Conservation (phyloP, 345 rosid species). For the Euphorbia pulcherrima region DNA sequence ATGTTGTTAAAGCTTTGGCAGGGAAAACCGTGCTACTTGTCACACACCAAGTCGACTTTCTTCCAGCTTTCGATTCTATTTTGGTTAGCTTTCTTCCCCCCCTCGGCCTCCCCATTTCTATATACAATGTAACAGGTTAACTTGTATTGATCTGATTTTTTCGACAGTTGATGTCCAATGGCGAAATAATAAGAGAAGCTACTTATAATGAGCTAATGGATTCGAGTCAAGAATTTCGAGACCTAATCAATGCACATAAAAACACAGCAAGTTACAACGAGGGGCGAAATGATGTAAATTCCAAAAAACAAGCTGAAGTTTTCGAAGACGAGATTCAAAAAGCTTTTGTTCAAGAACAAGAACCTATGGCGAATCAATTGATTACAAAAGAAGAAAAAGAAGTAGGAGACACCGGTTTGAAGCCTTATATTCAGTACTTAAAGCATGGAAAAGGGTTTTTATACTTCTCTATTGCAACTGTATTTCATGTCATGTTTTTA, state of each 20-base stretch:
- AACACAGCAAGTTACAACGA: slow-evolving; percentile 19
- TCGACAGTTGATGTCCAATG: too few relatives aligned
- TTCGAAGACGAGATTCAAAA: slow-evolving; percentile 34
- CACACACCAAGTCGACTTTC: too few relatives aligned
- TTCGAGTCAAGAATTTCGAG: slow-evolving; percentile 38
- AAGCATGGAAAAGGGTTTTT: slow-evolving; percentile 34
- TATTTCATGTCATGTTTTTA: slow-evolving; percentile 22
- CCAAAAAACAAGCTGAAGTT: too few relatives aligned
- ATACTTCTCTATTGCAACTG: slow-evolving; percentile 20
- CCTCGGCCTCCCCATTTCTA: too few relatives aligned
- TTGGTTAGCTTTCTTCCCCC: too few relatives aligned
- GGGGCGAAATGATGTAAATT: background rate
- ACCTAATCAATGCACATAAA: slow-evolving; percentile 49
- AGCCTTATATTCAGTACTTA: slow-evolving; percentile 46
- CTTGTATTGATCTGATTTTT: too few relatives aligned
- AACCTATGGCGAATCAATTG: slow-evolving; percentile 37
- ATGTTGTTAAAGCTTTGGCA: too few relatives aligned
- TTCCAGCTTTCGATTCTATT: too few relatives aligned
- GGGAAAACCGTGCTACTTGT: too few relatives aligned
- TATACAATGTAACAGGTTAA: too few relatives aligned
- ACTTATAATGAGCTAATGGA: slow-evolving; percentile 39
- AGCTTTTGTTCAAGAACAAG: too few relatives aligned
- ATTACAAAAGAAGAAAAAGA: slow-evolving; percentile 52
- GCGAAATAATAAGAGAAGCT: slow-evolving; percentile 38
- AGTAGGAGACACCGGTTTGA: slow-evolving; percentile 46